Conservation (phyloP, 768 basidiomycete genomes). For the Galerina sulciceps region DNA sequence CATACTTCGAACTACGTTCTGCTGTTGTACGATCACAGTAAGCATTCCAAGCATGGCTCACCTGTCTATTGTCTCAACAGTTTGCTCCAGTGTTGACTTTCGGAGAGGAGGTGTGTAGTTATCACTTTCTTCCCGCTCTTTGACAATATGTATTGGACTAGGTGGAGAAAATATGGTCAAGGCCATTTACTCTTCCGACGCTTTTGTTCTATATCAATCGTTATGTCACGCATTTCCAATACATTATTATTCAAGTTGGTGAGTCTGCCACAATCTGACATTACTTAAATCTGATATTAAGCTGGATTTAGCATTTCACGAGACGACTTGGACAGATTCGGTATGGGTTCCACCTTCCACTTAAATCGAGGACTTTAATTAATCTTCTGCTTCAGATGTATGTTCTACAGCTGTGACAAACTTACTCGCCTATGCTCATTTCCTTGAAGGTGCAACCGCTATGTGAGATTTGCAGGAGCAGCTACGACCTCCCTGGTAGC, state of each 20-base stretch:
- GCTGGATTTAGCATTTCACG: constrained; percentile 20
- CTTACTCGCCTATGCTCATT: too few relatives aligned
- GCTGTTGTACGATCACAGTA: constrained; percentile 25
- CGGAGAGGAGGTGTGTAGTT: constrained; percentile 18
- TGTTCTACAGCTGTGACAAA: neutral
- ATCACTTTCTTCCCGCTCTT: neutral
- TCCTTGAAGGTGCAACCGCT: constrained; percentile 21
- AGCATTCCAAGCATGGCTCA: neutral
- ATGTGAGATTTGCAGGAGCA: constrained; percentile 27
- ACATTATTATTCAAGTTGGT: constrained; percentile 27
- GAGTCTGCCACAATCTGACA: constrained; percentile 1
- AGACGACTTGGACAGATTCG: constrained; percentile 24
- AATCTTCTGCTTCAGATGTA: constrained; percentile 15
- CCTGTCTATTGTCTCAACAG: neutral
- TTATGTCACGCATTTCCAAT: constrained; percentile 27
- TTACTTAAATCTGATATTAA: too few relatives aligned
- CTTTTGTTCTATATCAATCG: constrained; percentile 25
- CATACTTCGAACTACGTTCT: constrained; percentile 27
- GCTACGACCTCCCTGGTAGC: constrained; percentile 24
- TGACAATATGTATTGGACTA: neutral
- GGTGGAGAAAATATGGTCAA: constrained; percentile 27
- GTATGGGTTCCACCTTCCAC: constrained; percentile 6
- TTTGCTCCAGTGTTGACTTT: constrained; percentile 19
- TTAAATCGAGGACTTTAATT: neutral
- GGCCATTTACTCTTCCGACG: constrained; percentile 21